Base-by-base conservation (phyloP, 495 filamentous ascomycete genomes). In the Cryomyces minteri region DNA sequence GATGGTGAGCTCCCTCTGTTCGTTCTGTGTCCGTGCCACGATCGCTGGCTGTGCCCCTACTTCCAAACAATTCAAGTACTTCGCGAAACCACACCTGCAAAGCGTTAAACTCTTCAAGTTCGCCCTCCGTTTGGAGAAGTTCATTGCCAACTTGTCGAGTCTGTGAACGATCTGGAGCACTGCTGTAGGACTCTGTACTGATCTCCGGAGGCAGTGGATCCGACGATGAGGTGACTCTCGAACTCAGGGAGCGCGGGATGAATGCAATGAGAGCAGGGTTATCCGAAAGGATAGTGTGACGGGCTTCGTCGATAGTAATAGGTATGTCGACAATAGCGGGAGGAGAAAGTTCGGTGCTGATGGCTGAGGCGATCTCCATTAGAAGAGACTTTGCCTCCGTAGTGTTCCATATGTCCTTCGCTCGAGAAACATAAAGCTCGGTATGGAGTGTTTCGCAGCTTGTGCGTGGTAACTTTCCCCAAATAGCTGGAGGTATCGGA, bases 321-420 rank as follows among this genome's bases (percentile, higher is more conserved):
- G 63, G 56, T 39, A 59, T 56, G 9, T 62, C 56, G 5, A 63
- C 51, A 7, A 61, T 57, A 31, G 54, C 34, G 5, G 65, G 51
- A 4, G 49, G 34, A 2, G 49, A 32, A 32, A 50, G 40, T 5
- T 47, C 48, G 31, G 58, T 63, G 33, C 57, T 53, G 30, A 76
- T 67, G 31, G 79, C 54, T 5, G 52, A 56, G 12, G 56, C 84
- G 12, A 82, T 73, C 51, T 87, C 78, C 29, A 80, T 69, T 1
- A 98, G 69, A 4, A 95, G 61, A 30, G 72, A 64, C 0, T 72
- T 73, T 6, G 77, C 72, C 51, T 83, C 77, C 0, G 87, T 73
- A 1, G 80, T 85, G 48, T 84, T 85, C 92, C 92, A 99, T 11
- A 95, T 68, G 54, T 93, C 84, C 55, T 88, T 90, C 4, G 83